These are phyloP conservation scores for Pythium biforme DNA, from an alignment of 352 stramenopile genomes.

Conservation along the genomic window DNA sequence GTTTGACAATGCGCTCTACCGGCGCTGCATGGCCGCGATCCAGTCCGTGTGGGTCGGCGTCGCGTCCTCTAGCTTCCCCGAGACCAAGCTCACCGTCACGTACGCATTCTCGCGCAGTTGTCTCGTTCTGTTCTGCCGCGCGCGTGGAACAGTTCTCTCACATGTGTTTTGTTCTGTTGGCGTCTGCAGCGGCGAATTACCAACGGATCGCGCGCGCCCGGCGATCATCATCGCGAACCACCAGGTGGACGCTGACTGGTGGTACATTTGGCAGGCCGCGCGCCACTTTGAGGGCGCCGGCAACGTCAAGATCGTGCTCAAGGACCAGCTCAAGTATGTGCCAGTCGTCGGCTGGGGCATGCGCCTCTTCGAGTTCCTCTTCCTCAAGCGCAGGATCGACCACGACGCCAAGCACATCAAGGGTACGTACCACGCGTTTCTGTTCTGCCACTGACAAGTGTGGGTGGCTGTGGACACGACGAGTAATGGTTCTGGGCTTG, in stretches of 20 bases:
- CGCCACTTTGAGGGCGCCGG: slow-evolving; percentile 55
- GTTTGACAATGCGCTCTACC: slow-evolving; percentile 82
- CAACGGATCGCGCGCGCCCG: slow-evolving; percentile 64
- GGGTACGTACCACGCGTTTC: slow-evolving; percentile 16
- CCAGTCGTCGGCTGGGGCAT: slow-evolving; percentile 89
- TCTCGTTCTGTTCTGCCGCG: neutral
- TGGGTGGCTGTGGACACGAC: neutral
- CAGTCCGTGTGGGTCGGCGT: slow-evolving; percentile 88
- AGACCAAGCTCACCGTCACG: slow-evolving; percentile 79
- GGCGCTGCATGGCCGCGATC: slow-evolving; percentile 63
- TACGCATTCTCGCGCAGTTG: slow-evolving; percentile 19
- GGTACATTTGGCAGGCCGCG: slow-evolving; percentile 90
- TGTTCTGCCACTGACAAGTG: neutral
- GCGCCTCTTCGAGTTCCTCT: slow-evolving; percentile 90
- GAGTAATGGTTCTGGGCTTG: neutral
- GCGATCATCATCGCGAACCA: slow-evolving; percentile 91
- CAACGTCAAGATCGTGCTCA: slow-evolving; percentile 92
- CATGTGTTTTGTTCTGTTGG: slow-evolving; percentile 8
- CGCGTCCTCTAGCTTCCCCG: slow-evolving; percentile 80
- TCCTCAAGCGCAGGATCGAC: slow-evolving; percentile 82
- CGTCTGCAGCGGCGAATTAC: slow-evolving; percentile 61
- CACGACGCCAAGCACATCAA: slow-evolving; percentile 69
- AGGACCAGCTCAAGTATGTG: slow-evolving; percentile 88
- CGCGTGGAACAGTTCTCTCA: neutral
- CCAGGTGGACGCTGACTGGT: slow-evolving; percentile 92